Percentiles rank a stretch among this genome's conserved stretches.
phyloP scores from a whole-genome alignment of 495 filamentous ascomycete genomes.

The Hypoxylon rickii region DNA sequence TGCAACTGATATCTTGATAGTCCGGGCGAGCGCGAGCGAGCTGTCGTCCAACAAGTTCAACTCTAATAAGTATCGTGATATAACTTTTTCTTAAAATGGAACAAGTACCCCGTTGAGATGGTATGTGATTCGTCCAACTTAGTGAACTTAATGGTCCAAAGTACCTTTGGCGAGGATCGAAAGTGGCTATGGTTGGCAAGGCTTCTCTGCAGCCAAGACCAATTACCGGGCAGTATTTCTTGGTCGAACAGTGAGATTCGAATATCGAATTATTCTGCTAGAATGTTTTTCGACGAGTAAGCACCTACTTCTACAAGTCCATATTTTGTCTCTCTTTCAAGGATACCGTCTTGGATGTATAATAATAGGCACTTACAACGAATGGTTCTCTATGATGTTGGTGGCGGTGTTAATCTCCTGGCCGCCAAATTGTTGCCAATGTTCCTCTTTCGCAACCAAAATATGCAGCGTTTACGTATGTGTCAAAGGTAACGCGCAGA shows the following conservation, averaged over 20 bases:
- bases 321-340: neutral
- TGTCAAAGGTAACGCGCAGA: slow-evolving; percentile 18
- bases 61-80: slow-evolving; percentile 8
- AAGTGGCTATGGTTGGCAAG: slow-evolving; percentile 14
- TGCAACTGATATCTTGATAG: neutral
- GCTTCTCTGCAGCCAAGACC: too few species aligned
- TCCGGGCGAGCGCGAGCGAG: neutral
- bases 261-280: slow-evolving; percentile 6
- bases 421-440: slow-evolving; percentile 5
- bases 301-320: slow-evolving; percentile 1
- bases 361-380: slow-evolving; percentile 12
- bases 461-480: slow-evolving; percentile 14
- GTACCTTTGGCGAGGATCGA: too few species aligned
- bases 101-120: neutral
- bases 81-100: neutral
- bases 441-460: slow-evolving; percentile 14
- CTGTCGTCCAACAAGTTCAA: slow-evolving; percentile 4
- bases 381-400: too few species aligned
- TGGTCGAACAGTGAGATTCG: slow-evolving; percentile 5
- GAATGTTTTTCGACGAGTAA: slow-evolving; percentile 14
- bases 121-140: slow-evolving; percentile 15
- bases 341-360: slow-evolving; percentile 20
- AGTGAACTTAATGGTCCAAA: too few species aligned
- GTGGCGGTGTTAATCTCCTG: slow-evolving; percentile 24
- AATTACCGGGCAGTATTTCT: too few species aligned